Base-by-base conservation (phyloP, 495 filamentous ascomycete species). In the Cetradonia linearis region DNA sequence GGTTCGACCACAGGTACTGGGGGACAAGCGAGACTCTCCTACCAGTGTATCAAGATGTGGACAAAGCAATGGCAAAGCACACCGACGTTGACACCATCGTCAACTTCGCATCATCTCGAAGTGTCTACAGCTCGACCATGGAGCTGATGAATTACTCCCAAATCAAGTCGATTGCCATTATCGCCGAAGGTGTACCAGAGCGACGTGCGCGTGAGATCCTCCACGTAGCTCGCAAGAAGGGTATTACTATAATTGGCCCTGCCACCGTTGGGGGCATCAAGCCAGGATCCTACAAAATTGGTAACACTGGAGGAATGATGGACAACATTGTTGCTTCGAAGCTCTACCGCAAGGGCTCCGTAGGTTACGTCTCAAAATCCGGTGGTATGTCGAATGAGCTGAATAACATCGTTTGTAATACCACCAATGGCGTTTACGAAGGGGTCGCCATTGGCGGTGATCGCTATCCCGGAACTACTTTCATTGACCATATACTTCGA, bases 291-390 rank as follows among this genome's bases (percentile, higher is more conserved):
- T 98, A 88, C 84, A 98, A 97, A 84, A 98, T 98, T 65, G 93
- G 93, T 74, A 98, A 98, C 82, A 98, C 93, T 64, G 93, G 93
- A 83, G 93, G 93, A 75, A 98, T 98, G 93, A 98, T 98, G 93
- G 93, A 98, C 83, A 98, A 98, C 83, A 98, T 98, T 69, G 93
- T 98, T 61, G 91, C 93, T 66, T 97, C 94, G 75, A 98, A 97
- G 85, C 89, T 98, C 55, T 98, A 98, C 85, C 93, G 93, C 75
- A 89, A 89, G 76, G 93, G 93, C 67, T 97, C 94, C 56, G 91
- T 98, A 63, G 93, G 88, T 69, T 98, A 98, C 73, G 93, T 98
- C 73, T 97, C 94, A 80, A 98, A 98, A 81, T 98, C 93, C 50
- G 93, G 93, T 70, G 93, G 93, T 81, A 98, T 98, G 93, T 96